Base-by-base conservation (phyloP, 352 stramenopile genomes). In the Phytophthora sojae region DNA sequence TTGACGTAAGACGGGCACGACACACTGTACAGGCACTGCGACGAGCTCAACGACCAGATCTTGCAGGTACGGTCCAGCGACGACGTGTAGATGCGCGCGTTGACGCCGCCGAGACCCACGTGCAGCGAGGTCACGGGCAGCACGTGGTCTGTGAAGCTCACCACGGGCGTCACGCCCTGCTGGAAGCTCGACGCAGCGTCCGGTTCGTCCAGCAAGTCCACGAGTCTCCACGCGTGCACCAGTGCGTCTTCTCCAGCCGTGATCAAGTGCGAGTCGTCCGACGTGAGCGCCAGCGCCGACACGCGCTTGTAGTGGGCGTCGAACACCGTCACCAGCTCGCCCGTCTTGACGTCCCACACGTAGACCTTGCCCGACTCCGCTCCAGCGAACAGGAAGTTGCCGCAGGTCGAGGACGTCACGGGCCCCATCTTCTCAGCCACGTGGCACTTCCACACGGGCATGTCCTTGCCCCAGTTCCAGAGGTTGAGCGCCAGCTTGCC, bases 261-360 rank as follows among this genome's bases (percentile, higher is more conserved):
- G 42, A 94, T 79, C 11, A 96, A 72, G 56, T 93, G 90, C 23
- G 86, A 93, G 67, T 94, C 85, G 63, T 95, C 87, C 9, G 69
- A 79, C 45, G 87, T 94, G 6, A 96, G 65, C 23, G 73, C 65
- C 19, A 97, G 58, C 9, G 85, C 86, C 17, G 80, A 86, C 26
- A 94, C 83, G 61, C 77, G 85, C 82, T 97, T 97, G 82, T 95
- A 97, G 69, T 97, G 90, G 5, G 86, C 90, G 56, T 97, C 89
- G 70, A 88, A 95, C 35, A 92, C 86, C 29, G 83, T 87, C 21
- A 94, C 70, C 56, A 97, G 80, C 64, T 91, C 85, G 53, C 90
- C 90, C 0, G 87, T 94, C 63, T 89, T 90, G 57, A 95, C 79
- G 54, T 94, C 86, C 90, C 88, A 97, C 7, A 96, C 76, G 73